Evolutionary conservation across 768 basidiomycete genomes (phyloP), one percentile per base, ranked within the genome.

Genomic region (Phaffia tasmanica): DNA sequence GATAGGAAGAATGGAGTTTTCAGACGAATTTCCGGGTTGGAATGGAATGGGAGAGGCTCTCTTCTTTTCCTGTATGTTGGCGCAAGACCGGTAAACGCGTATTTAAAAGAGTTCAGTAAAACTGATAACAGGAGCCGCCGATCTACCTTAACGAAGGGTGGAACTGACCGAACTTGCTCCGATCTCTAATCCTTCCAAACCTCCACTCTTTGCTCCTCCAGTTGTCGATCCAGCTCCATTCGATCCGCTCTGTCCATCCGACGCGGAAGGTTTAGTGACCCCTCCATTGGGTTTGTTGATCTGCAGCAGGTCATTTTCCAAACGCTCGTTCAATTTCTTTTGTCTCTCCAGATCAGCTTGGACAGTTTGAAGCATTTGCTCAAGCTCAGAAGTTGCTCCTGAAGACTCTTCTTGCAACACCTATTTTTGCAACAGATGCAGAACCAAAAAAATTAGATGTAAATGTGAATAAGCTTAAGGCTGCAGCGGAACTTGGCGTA

Each of bases 1-100:
- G 70, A 99, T 98, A 1, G 94, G 95, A n/a, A 99, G 78, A 72
- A 98, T 98, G 11, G 91, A 93, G 0, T 87, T 88, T 73, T 98
- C 94, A 6, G 87, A 88, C 2, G 50, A 42, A 6, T 46, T 35
- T 21, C 88, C 72, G 82, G 46, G 84, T 77, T 6, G 79, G 72
- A 88, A 87, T 0, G 84, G 83, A 71, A 88, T 83, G 0, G 89
- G 85, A 3, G 84, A 72, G 29, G 84, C 64, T 51, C 69, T 69
- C 14, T 70, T 73, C 18, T 74, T 75, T 72, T 64, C 73, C 63
- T 64, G 32, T 23, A 51, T 6, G n/a, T 29, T 15, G 25, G n/a
- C 23, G 27, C 48, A 9, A 49, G 25, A 2, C 5, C 2, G 49
- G 18, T 8, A 30, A 18, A 6, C 9, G 8, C 4, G 25, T 15